Evolutionary conservation across 2,329 filamentous ascomycete species (phyloP), one percentile per base, ranked within the genome.

Genomic region (Ophiocordyceps camponoti-floridani): DNA sequence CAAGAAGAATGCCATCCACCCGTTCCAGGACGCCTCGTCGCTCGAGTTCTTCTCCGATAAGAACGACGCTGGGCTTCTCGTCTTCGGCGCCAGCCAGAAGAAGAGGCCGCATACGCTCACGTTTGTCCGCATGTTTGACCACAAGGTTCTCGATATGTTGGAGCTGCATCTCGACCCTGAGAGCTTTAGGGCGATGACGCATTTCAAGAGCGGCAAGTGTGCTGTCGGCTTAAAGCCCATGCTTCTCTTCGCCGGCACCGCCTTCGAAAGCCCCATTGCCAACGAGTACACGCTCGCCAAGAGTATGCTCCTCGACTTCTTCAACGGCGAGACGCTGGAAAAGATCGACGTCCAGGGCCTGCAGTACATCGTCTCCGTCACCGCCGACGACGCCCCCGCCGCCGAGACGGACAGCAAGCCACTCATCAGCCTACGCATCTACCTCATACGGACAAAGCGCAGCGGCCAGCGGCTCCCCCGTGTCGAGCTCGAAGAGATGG

Each of bases 31-130:
- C 60, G 68, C 83, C 50, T 71, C 81, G 27, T 89, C 83, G 44
- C 75, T 96, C 52, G 86, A 95, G 65, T 98, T 98, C 69, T 88
- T 98, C 69, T 82, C 82, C 50, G 80, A 88, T 59, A 98, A 96
- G 70, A 98, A 98, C 66, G 91, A 98, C 62, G 80, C 84, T 56
- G 83, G 79, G 41, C 69, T 95, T 42, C 73, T 95, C 52, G 73
- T 91, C 52, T 94, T 94, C 55, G 88, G 81, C 44, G 80, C 76
- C 60, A 82, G 81, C 62, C 85, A 75, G 62, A 98, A 96, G 73
- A 98, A 96, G 73, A 75, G 91, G n/a, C 88, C 88, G 5, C 87
- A 98, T 63, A 81, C 80, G 49, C 62, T 98, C 54, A 95, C 87
- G 0, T 64, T 96, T 41, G 71, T 82, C 38, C 79, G 91, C 50